Evolutionary conservation across 495 filamentous ascomycete genomes (phyloP).

Genomic region (Talaromyces proteolyticus): DNA sequence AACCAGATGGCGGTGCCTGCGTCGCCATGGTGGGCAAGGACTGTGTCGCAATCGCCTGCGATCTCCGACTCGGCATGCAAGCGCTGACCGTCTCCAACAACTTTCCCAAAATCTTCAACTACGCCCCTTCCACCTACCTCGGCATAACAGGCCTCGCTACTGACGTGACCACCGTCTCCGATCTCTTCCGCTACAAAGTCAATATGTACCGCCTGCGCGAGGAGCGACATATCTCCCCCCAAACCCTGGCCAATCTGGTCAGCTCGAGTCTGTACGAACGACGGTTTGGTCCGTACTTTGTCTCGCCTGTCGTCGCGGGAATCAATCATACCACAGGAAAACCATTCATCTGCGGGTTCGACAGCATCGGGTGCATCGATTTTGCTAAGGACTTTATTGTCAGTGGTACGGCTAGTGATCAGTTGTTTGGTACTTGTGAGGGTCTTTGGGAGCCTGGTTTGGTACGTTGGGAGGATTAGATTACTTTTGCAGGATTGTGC

Average conservation of each 20-base stretch:
- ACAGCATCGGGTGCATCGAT: conserved; percentile 98
- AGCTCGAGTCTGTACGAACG: conserved; percentile 85
- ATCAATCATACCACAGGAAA: conserved; percentile 86
- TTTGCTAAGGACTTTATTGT: conserved; percentile 99
- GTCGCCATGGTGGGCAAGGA: conserved; percentile 99
- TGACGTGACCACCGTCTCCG: conserved; percentile 88
- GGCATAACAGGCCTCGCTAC: conserved; percentile 94
- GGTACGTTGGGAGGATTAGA: conserved; percentile 61
- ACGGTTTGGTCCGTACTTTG: conserved; percentile 93
- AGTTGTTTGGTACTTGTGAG: conserved; percentile 98
- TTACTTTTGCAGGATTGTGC: not conserved
- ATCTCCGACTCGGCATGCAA: conserved; percentile 95
- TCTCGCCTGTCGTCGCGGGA: conserved; percentile 89
- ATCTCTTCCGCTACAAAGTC: conserved; percentile 98
- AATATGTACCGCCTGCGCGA: conserved; percentile 99
- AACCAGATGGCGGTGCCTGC: conserved; percentile 85
- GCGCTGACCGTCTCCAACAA: conserved; percentile 96
- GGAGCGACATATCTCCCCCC: conserved; percentile 88
- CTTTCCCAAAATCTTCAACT: conserved; percentile 99
- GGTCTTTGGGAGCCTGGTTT: conserved; percentile 96
- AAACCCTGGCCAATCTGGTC: conserved; percentile 95
- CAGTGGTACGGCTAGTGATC: conserved; percentile 89
- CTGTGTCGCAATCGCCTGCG: conserved; percentile 98
- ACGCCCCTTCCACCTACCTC: conserved; percentile 87
- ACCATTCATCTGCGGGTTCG: conserved; percentile 98